Base-by-base conservation (phyloP, 2,329 filamentous ascomycete genomes). In the Ambrosiella cleistominuta region DNA sequence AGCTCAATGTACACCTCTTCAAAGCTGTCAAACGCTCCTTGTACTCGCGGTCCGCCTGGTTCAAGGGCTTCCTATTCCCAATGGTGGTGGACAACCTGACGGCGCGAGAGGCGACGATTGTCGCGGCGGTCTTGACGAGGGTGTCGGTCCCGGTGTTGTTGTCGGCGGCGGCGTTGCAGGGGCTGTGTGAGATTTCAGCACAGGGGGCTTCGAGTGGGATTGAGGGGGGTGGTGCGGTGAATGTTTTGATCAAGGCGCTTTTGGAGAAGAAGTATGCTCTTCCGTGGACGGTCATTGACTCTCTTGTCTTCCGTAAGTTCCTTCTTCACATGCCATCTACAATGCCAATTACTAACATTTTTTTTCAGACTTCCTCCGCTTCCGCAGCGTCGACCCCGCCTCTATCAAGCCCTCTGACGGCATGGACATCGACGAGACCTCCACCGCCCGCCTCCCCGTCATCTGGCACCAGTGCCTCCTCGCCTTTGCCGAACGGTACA, bases 201-300 rank as follows among this genome's bases (percentile, higher is more conserved):
- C 86, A 95, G 66, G 88, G 96, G 69, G 88, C 89, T 27, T 84
- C 84, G 7, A 81, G 83, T 17, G 81, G 89, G 58, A 86, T 83
- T 4, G 91, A 96, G 69, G 86, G 86, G 51, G 90, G 89, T 15
- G 91, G 91, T 52, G 86, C 90, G 3, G 93, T 90, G 62, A 97
- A 96, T 70, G 85, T 95, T 64, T 94, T 98, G 70, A 95, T 98
- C 72, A 88, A 88, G 67, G 83, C 88, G 0, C 78, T 98, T 42
- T 75, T 98, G 3, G 91, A 96, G 71, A 98, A 98, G 78, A 94
- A 94, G 68, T 97, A 98, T 65, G 93, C 93, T 0, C 75, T 98
- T 9, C 93, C 91, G 0, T 96, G 86, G 73, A 91, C 95, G 70
- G 91, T 95, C 57, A 83, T 98, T 54, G 93, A 98, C 65, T 85